Evolutionary conservation across 148 eudicot genomes (phyloP).

Genomic region (Camellia japonica): DNA sequence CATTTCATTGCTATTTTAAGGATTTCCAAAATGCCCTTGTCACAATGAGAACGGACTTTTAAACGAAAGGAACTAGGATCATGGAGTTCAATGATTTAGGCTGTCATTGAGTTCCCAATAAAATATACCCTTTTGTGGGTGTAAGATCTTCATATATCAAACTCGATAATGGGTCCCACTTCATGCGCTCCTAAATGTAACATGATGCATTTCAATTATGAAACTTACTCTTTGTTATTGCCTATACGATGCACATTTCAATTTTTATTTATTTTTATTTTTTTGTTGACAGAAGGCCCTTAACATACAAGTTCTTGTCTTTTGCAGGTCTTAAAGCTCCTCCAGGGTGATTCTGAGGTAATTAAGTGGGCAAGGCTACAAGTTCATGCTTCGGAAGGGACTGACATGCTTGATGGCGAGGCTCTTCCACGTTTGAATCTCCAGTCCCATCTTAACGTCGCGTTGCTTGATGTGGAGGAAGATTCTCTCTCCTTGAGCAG

Average conservation of each 20-base stretch:
- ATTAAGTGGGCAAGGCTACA: slow-evolving; percentile 69
- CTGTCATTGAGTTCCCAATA: background rate
- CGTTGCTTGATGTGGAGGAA: slow-evolving; percentile 74
- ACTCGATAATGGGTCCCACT: background rate
- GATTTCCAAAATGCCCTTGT: too few species aligned
- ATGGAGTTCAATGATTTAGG: background rate
- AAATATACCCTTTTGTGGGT: too few species aligned
- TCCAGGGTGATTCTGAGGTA: slow-evolving; percentile 63
- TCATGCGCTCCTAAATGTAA: background rate
- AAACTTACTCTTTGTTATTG: background rate
- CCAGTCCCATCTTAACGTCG: slow-evolving; percentile 78
- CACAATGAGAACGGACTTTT: too few species aligned
- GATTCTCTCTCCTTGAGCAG: slow-evolving; percentile 75
- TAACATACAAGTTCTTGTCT: background rate
- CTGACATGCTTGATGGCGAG: slow-evolving; percentile 49
- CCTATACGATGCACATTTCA: background rate
- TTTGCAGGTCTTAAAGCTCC: slow-evolving; percentile 71
- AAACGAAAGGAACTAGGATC: too few species aligned
- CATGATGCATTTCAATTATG: background rate
- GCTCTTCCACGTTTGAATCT: slow-evolving; percentile 46
- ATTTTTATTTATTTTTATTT: background rate
- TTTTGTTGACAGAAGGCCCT: background rate
- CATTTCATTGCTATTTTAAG: too few species aligned
- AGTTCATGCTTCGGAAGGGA: slow-evolving; percentile 39
- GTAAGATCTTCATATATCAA: too few species aligned